A percentile compares a stretch with the other conserved stretches of the same genome.
Conservation (phyloP, 306 rosid species). For the Aeschynomene evenia region DNA sequence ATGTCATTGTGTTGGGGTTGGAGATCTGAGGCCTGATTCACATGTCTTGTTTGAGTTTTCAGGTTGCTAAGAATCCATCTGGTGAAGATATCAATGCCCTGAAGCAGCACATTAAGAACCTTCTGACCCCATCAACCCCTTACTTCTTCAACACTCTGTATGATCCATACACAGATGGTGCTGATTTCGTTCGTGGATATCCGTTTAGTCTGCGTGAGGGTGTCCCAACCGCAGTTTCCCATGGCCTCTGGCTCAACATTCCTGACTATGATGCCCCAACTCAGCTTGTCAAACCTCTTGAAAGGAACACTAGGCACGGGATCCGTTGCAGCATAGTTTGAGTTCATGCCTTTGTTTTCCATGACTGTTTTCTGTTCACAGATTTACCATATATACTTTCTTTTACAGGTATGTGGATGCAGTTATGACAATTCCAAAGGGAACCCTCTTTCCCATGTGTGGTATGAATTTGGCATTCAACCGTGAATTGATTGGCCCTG, state of each 20-base stretch:
- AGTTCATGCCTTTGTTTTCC: background rate
- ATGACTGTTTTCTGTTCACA: background rate
- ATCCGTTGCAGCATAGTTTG: background rate
- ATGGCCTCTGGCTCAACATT: slow-evolving; percentile 80
- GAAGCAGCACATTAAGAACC: slow-evolving; percentile 73
- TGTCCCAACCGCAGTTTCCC: slow-evolving; percentile 70
- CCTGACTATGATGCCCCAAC: slow-evolving; percentile 88
- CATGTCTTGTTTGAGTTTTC: slow-evolving; percentile 19
- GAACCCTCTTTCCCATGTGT: slow-evolving; percentile 81
- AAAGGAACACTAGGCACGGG: slow-evolving; percentile 66
- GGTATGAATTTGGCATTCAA: slow-evolving; percentile 81
- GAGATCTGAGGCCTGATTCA: background rate
- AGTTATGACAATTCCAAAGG: slow-evolving; percentile 63
- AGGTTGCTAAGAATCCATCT: slow-evolving; percentile 81
- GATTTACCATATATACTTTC: background rate
- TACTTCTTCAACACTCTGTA: slow-evolving; percentile 76
- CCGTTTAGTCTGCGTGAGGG: slow-evolving; percentile 75
- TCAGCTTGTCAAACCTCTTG: slow-evolving; percentile 74
- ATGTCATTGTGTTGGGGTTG: background rate
- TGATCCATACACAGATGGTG: slow-evolving; percentile 69
- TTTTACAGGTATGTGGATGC: slow-evolving; percentile 67
- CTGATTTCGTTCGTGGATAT: slow-evolving; percentile 82
- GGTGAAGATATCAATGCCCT: slow-evolving; percentile 73
- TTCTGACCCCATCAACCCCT: slow-evolving; percentile 63
- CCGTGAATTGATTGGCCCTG: slow-evolving; percentile 76